These are phyloP conservation scores for Dothideomycetes sp. DNA, from an alignment of 2,329 filamentous ascomycete species.

Conservation along the genomic window DNA sequence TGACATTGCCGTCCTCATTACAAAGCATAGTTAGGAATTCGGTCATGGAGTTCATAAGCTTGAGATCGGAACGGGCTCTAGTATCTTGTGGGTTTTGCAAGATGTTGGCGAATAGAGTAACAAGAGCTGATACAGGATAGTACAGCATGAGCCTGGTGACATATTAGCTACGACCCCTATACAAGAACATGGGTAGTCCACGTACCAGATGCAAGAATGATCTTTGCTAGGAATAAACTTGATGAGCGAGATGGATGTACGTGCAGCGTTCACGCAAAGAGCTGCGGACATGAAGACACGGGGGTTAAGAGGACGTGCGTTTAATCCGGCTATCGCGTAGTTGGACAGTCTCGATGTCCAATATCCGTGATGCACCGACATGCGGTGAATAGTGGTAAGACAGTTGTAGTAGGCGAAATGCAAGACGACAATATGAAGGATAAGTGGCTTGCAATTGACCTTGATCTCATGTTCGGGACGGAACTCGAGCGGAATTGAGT, in stretches of 20 bases:
- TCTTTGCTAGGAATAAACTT: constrained; percentile 96
- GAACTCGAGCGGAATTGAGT: constrained; percentile 88
- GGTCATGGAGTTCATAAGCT: constrained; percentile 86
- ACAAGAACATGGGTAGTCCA: neutral
- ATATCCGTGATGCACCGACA: constrained; percentile 96
- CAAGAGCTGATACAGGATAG: constrained; percentile 88
- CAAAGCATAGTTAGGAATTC: constrained; percentile 83
- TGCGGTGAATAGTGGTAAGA: constrained; percentile 92
- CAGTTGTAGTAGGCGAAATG: constrained; percentile 99
- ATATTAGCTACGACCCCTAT: neutral
- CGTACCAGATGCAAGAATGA: constrained; percentile 88
- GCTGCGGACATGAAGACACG: constrained; percentile 89
- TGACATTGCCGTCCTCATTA: constrained; percentile 66
- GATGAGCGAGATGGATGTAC: constrained; percentile 85
- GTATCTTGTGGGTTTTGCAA: constrained; percentile 89
- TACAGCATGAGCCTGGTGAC: constrained; percentile 70
- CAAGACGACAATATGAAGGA: constrained; percentile 85
- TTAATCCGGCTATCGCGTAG: constrained; percentile 88
- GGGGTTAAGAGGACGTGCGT: constrained; percentile 82
- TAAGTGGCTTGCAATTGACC: constrained; percentile 82
- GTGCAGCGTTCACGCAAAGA: constrained; percentile 82
- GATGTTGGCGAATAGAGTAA: constrained; percentile 93
- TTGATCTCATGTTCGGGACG: constrained; percentile 96
- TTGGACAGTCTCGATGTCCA: constrained; percentile 95
- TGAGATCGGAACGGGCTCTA: constrained; percentile 77